Evolutionary conservation across 2,329 filamentous ascomycete genomes (phyloP).

Genomic region (Beauveria sp.): DNA sequence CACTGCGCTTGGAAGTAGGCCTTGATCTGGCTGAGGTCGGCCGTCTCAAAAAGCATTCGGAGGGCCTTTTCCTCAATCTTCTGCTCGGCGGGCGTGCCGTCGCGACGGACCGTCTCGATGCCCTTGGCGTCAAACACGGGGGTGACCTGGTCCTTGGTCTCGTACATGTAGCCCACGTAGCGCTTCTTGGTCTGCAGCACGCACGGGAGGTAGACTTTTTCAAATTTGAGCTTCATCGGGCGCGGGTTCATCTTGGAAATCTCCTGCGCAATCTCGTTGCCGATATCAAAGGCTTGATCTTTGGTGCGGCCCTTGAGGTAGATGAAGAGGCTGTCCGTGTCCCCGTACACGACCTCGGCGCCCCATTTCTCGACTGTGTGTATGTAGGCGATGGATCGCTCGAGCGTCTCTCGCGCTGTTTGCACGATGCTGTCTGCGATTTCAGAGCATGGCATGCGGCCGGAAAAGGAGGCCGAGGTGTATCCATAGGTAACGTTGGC

Average conservation of each 20-base stretch:
- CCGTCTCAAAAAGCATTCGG: constrained; percentile 80
- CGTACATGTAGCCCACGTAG: constrained; percentile 97
- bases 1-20: constrained; percentile 85
- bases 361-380: constrained; percentile 83
- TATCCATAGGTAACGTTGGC: constrained; percentile 99
- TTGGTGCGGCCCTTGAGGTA: constrained; percentile 79
- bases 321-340: constrained; percentile 92
- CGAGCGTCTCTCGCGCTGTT: constrained; percentile 86
- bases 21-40: constrained; percentile 84
- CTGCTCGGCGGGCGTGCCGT: constrained; percentile 91
- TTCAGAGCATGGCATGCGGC: constrained; percentile 94
- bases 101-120: constrained; percentile 91
- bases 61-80: constrained; percentile 93
- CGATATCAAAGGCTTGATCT: constrained; percentile 85
- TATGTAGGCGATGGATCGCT: constrained; percentile 86
- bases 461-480: constrained; percentile 92
- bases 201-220: constrained; percentile 96
- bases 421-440: constrained; percentile 98
- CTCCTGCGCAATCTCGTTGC: constrained; percentile 80
- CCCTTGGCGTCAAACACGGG: constrained; percentile 97
- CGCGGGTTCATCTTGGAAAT: constrained; percentile 86
- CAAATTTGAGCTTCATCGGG: constrained; percentile 93
- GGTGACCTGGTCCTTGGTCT: constrained; percentile 62
- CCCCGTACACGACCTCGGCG: constrained; percentile 95
- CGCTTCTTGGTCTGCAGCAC: constrained; percentile 93